Base-by-base conservation (phyloP, 495 filamentous ascomycete genomes). In the Rusavskia elegans region DNA sequence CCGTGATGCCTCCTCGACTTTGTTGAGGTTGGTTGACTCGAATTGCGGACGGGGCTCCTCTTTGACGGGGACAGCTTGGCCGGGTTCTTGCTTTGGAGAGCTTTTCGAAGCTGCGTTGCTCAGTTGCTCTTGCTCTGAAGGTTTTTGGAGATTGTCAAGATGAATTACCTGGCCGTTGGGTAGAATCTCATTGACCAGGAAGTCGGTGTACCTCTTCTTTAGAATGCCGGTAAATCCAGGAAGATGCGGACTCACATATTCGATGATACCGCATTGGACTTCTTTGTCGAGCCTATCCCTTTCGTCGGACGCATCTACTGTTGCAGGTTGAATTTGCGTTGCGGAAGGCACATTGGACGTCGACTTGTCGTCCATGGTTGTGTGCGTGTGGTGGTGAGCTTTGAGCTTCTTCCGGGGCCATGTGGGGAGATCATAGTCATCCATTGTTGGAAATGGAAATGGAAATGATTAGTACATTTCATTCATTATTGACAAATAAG, bases 101-200 rank as follows among this genome's bases (percentile, higher is more conserved):
- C 8, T 21, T 42, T 42, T 42, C 0, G 40, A 42, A 9, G 40
- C 40, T 21, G 20, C 5, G 3, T 2, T 7, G 44, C 20, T 46
- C 19, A 29, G 44, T 25, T 4, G 19, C 5, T 29, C 9, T 14
- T 46, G 44, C 8, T 46, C 44, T 46, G 21, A 29, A 25, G 44
- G 44, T 46, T 46, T 46, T 29, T 46, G 19, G 44, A 76, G 52
- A 67, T 70, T 68, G 53, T 67, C 63, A 42, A 98, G 73, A 65
- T 95, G 88, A 41, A 90, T 59, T 3, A 95, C 89, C 46, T 79
- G 68, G 13, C 89, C 90, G 61, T 81, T 76, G 11, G 80, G 82
- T 14, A 75, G 65, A 57, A 98, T 92, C 68, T 98, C 92, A 63
- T 95, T 87, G 52, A 98, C 92, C 46, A 90, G 68, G 65, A 98